A percentile compares a stretch with the other conserved stretches of the same genome.
Evolutionary conservation across 2,329 filamentous ascomycete species (phyloP).

Genomic region (Aspergillus chevalieri): DNA sequence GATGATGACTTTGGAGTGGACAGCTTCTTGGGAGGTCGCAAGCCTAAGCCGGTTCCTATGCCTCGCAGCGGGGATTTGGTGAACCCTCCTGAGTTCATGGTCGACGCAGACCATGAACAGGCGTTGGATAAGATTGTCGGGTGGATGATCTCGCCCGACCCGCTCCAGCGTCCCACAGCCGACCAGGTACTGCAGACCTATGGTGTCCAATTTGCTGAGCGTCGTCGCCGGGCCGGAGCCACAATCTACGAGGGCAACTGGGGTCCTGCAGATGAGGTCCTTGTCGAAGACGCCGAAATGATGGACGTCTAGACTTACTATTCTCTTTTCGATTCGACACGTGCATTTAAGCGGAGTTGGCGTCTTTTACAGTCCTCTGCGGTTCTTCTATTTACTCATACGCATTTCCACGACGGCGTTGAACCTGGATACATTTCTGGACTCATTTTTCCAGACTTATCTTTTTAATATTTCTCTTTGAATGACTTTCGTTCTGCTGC

Average conservation of each 20-base stretch:
- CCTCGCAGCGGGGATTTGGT: slow-evolving; percentile 53
- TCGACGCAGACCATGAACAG: slow-evolving; percentile 62
- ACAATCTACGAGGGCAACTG: slow-evolving; percentile 95
- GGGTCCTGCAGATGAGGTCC: slow-evolving; percentile 67
- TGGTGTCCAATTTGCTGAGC: slow-evolving; percentile 73
- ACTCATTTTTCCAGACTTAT: slow-evolving; percentile 7
- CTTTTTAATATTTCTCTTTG: neutral
- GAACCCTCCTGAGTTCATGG: slow-evolving; percentile 81
- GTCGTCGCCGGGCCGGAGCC: slow-evolving; percentile 75
- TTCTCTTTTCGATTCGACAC: slow-evolving; percentile 14
- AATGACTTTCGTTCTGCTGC: neutral
- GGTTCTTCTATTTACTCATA: slow-evolving; percentile 17
- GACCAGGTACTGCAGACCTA: slow-evolving; percentile 66
- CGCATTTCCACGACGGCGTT: slow-evolving; percentile 14
- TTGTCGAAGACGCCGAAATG: slow-evolving; percentile 56
- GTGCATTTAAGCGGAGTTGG: slow-evolving; percentile 31
- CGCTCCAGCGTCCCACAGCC: slow-evolving; percentile 65
- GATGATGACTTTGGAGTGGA: slow-evolving; percentile 40
- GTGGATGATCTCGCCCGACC: slow-evolving; percentile 79
- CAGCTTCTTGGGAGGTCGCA: slow-evolving; percentile 22
- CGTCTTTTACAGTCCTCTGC: slow-evolving; percentile 8
- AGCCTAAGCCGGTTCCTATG: slow-evolving; percentile 20
- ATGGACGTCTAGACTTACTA: slow-evolving; percentile 49
- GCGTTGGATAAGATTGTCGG: slow-evolving; percentile 78
- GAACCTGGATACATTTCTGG: slow-evolving; percentile 3